phyloP scores from a whole-genome alignment of 176 grass and related monocot genomes.

The Triticum turgidum region DNA sequence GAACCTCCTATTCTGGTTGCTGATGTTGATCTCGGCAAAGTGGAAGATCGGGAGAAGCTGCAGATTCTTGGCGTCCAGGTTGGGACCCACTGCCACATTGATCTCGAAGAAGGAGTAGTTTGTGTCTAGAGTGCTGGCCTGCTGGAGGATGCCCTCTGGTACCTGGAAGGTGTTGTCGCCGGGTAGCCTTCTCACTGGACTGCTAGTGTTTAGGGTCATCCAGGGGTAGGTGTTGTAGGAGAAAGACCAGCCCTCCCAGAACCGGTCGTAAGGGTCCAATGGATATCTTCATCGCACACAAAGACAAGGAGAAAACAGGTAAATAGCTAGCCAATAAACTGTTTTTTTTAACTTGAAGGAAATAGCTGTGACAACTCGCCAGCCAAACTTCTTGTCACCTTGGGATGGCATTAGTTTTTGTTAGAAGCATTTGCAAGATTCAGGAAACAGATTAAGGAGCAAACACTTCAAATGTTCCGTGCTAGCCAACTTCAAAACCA shows the following conservation, averaged over 20 bases:
- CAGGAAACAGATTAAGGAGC: not conserved
- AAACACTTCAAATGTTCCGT: not conserved
- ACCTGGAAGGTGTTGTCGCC: not conserved
- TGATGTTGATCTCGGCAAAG: not conserved
- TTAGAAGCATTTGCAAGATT: not conserved
- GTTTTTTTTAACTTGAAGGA: no score
- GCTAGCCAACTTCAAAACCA: not conserved
- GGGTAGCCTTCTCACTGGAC: not conserved
- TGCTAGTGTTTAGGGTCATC: not conserved
- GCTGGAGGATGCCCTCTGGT: not conserved
- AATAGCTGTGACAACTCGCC: no score
- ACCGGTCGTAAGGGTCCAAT: not conserved
- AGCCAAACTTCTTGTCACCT: no score
- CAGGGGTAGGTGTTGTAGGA: not conserved
- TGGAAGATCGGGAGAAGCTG: slow-evolving; percentile 14
- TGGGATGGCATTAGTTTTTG: not conserved
- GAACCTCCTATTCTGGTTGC: not conserved
- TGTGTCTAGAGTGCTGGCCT: not conserved
- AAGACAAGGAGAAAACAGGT: not conserved
- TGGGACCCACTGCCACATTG: rapidly evolving
- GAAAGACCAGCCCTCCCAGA: not conserved
- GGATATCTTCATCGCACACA: slow-evolving; percentile 9
- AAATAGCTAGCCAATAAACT: no score
- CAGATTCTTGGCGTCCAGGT: not conserved
- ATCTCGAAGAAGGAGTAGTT: not conserved